Base-by-base conservation (phyloP, 352 stramenopile genomes). In the Phytophthora ramorum region DNA sequence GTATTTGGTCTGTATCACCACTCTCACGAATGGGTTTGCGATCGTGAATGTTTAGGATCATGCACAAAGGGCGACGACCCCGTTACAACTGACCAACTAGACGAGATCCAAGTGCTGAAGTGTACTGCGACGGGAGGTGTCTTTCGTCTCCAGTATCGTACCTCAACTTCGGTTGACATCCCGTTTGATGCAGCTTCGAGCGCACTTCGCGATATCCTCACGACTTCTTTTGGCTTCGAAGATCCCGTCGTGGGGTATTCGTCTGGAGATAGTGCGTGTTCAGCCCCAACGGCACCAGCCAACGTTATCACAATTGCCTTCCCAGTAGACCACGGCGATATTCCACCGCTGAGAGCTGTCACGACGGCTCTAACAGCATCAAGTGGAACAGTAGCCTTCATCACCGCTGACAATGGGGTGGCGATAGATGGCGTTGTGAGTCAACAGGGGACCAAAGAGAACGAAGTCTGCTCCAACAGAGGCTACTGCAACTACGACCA, bases 11-110 rank as follows among this genome's bases (percentile, higher is more conserved):
- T 55, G 5, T 26, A 17, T 60, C 2, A 37, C 26, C 12, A 38
- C 47, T 28, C 10, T 41, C 38, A 40, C 38, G 16, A 54, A 28
- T 14, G 12, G 8, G 26, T 24, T 30, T 37, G 10, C 32, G 35
- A 32, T 32, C 22, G 4, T 54, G 16, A 32, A 47, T 10, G n/a
- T 17, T 14, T 73, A 87, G 79, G 88, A 43, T 92, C 87, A 24
- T 98, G 95, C 59, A 78, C 86, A 16, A 83, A 73, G 17, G 93
- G 93, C 7, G 96, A 98, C 51, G 90, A 97, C 44, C 91, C 90
- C 4, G 69, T 78, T 22, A 97, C 91, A 2, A 69, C 56, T 2
- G 82, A 77, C 4, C 89, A 98, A 73, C 75, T 87, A 3, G 89
- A 97, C 45, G 92, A 97, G 45, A 57, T 96, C 8, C 89, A 97